Evolutionary conservation across 2,329 filamentous ascomycete species (phyloP).

Genomic region (Penicillium sclerotigenum): DNA sequence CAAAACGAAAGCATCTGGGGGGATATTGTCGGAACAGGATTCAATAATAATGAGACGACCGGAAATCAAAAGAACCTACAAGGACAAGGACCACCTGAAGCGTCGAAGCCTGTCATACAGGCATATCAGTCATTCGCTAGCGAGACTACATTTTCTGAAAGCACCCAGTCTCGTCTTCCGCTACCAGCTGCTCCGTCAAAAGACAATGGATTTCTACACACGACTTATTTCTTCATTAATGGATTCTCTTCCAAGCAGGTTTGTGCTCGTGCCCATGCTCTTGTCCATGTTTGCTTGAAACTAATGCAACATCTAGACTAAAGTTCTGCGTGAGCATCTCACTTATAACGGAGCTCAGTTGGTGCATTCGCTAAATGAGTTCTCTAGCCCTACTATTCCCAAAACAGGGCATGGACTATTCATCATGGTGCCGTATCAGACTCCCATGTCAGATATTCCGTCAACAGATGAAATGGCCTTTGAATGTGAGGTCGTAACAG

Average conservation of each 20-base stretch:
- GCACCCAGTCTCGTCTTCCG: constrained; percentile 22
- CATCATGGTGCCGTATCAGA: constrained; percentile 41
- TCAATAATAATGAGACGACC: constrained; percentile 26
- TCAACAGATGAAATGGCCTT: constrained; percentile 41
- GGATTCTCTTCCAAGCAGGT: constrained; percentile 57
- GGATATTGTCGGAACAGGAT: constrained; percentile 66
- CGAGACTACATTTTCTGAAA: constrained; percentile 34
- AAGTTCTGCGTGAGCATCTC: constrained; percentile 42
- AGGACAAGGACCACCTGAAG: constrained; percentile 17
- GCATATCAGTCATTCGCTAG: constrained; percentile 39
- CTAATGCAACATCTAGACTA: constrained; percentile 27
- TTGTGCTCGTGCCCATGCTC: constrained; percentile 31
- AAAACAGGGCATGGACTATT: constrained; percentile 36
- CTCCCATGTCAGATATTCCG: constrained; percentile 32
- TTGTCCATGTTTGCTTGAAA: background rate
- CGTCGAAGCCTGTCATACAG: constrained; percentile 27
- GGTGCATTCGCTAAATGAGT: constrained; percentile 34
- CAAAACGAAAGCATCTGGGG: constrained; percentile 87
- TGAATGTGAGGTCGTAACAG: constrained; percentile 63
- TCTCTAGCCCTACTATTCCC: constrained; percentile 33
- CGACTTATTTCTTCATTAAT: constrained; percentile 58
- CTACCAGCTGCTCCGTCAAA: constrained; percentile 18
- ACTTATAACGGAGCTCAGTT: constrained; percentile 42
- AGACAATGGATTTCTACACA: constrained; percentile 51
- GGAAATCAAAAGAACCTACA: constrained; percentile 25